Evolutionary conservation across 208 protist species (phyloP).

Genomic region (Novymonas esmeraldas): DNA sequence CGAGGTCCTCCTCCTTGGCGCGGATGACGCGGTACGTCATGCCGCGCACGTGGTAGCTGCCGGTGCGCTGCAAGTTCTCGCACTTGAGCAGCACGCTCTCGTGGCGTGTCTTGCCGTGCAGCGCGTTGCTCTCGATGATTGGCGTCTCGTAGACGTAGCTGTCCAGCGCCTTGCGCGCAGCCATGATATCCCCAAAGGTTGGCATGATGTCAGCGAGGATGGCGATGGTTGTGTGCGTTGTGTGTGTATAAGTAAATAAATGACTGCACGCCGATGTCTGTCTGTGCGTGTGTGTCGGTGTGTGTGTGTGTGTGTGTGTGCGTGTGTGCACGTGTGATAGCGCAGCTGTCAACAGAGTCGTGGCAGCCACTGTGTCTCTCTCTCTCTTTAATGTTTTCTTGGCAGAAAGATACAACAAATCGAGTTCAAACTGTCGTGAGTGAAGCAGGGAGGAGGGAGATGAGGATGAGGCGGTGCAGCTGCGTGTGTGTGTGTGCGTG

Average conservation of each 20-base stretch:
- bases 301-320: no score
- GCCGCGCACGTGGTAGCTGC: conserved; percentile 73
- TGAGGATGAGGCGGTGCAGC: not conserved
- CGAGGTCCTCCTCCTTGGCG: conserved; percentile 65
- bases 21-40: conserved; percentile 77
- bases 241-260: no score
- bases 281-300: no score
- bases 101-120: conserved; percentile 49
- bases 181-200: conserved; percentile 65
- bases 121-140: conserved; percentile 60
- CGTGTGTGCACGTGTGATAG: no score
- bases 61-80: conserved; percentile 81
- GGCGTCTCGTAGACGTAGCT: conserved; percentile 77
- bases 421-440: no score
- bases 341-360: no score
- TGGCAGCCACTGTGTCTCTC: no score
- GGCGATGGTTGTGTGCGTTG: no score
- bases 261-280: no score
- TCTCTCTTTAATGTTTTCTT: no score
- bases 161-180: conserved; percentile 58
- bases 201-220: not conserved
- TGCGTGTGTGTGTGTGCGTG: no score
- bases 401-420: no score
- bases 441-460: not conserved
- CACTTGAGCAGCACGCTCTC: conserved; percentile 75